Evolutionary conservation across 306 rosid genomes (phyloP).

Genomic region (Abrus precatorius): DNA sequence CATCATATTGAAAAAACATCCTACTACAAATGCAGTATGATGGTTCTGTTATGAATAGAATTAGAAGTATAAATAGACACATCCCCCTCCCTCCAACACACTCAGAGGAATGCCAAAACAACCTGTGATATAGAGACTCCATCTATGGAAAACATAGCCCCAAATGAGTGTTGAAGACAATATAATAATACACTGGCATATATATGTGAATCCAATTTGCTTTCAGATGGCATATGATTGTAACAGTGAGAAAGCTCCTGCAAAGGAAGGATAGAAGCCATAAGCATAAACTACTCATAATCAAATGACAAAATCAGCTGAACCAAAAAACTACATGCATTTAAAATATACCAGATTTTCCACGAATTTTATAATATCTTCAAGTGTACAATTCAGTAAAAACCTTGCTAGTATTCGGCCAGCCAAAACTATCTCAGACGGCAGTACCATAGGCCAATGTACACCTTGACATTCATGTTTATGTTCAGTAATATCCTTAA

Average conservation of each 20-base stretch:
- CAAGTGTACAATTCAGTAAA: slow-evolving; percentile 49
- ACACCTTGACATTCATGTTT: slow-evolving; percentile 83
- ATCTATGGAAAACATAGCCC: slow-evolving; percentile 56
- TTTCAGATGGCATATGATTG: slow-evolving; percentile 60
- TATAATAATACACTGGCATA: slow-evolving; percentile 66
- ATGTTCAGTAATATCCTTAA: slow-evolving; percentile 71
- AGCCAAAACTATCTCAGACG: slow-evolving; percentile 89
- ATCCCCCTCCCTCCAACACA: neutral
- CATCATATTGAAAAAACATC: slow-evolving; percentile 24
- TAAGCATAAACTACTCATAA: slow-evolving; percentile 49
- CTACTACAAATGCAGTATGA: slow-evolving; percentile 17
- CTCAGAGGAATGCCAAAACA: slow-evolving; percentile 37
- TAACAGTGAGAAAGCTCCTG: slow-evolving; percentile 86
- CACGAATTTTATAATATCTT: slow-evolving; percentile 50
- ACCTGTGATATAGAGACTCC: slow-evolving; percentile 77
- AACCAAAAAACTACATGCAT: slow-evolving; percentile 40
- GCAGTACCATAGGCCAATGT: slow-evolving; percentile 80
- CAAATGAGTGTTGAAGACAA: slow-evolving; percentile 66
- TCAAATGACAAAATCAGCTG: slow-evolving; percentile 34
- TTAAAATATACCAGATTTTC: slow-evolving; percentile 66
- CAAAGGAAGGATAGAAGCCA: slow-evolving; percentile 51
- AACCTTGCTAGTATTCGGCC: slow-evolving; percentile 73
- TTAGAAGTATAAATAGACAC: slow-evolving; percentile 37
- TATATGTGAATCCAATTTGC: slow-evolving; percentile 85
- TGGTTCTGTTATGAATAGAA: slow-evolving; percentile 36